Evolutionary conservation across 768 basidiomycete genomes (phyloP), one percentile per base, ranked within the genome.

Genomic region (Phlegmacium glaucopus): DNA sequence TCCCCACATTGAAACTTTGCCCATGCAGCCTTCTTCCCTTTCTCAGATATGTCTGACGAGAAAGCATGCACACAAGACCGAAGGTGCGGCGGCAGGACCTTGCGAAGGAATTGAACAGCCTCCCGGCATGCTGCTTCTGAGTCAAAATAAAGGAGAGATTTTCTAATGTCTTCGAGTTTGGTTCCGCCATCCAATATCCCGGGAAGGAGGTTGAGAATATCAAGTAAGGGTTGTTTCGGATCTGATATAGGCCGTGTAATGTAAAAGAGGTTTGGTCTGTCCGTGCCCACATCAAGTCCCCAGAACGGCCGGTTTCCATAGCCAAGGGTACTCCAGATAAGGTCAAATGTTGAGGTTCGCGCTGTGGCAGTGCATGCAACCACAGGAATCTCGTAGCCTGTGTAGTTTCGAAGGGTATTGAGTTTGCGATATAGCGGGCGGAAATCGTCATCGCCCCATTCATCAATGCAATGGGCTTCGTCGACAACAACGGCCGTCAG

Each of bases 121-220:
- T 18, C 15, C 0, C 34, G 38, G 36, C 60, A 61, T 1, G 40
- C 47, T 11, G 30, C 41, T 30, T 53, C 51, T 4, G 51, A 47
- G 41, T 57, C 53, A 16, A 61, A 54, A 36, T 62, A 62, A 25
- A 62, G 47, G 6, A 61, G 15, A n/a, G 29, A 41, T 41, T 61
- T 61, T 4, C 3, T 5, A 25, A 59, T 35, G 32, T 30, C 54
- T 9, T 49, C 37, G 13, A 39, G 46, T 4, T 15, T 37, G 22
- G 55, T 59, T 15, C 37, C 30, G 16, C 28, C 4, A 34, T 51
- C 39, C 11, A 61, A 15, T 6, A 16, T 26, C 15, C 6, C 4
- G 10, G 61, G 60, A 5, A 61, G 42, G 18, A 63, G 26, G 30
- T 44, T 44, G 18, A 63, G 44, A 16, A 54, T 39, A 29, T 60